These are phyloP conservation scores for Medakamo hakoo DNA, from an alignment of 139 green algal genomes.

Conservation along the genomic window DNA sequence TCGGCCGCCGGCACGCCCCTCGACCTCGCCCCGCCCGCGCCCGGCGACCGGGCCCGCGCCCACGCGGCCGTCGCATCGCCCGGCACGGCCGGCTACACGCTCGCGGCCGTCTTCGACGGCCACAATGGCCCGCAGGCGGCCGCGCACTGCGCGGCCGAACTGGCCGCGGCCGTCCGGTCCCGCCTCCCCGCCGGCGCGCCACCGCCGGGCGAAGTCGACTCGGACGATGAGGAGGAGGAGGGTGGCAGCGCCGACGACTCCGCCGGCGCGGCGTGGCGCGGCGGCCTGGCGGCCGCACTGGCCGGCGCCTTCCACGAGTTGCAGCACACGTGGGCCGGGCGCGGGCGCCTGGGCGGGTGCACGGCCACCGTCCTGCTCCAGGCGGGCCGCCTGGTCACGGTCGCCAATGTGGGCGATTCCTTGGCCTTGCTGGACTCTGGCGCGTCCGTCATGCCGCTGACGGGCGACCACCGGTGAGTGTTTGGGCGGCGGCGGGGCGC, in stretches of 20 bases:
- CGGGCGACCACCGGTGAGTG: slow-evolving; percentile 55
- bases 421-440: slow-evolving; percentile 43
- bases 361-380: background rate
- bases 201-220: background rate
- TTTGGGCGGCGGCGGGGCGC: no score
- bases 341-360: background rate
- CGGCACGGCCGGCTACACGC: no score
- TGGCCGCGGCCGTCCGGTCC: background rate
- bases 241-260: background rate
- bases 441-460: slow-evolving; percentile 37
- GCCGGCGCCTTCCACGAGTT: background rate
- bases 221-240: background rate
- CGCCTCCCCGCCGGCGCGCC: background rate
- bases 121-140: background rate
- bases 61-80: no score
- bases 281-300: background rate
- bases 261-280: background rate
- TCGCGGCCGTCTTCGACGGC: background rate
- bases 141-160: background rate
- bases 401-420: slow-evolving; percentile 50
- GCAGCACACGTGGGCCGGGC: background rate
- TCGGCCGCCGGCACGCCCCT: no score
- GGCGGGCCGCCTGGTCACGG: background rate
- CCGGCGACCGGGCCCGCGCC: no score
- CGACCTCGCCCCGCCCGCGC: no score